A percentile compares a stretch with the other conserved stretches of the same genome.
phyloP scores from a whole-genome alignment of 371 early-diverging fungal species.

The Mortierella sp. region DNA sequence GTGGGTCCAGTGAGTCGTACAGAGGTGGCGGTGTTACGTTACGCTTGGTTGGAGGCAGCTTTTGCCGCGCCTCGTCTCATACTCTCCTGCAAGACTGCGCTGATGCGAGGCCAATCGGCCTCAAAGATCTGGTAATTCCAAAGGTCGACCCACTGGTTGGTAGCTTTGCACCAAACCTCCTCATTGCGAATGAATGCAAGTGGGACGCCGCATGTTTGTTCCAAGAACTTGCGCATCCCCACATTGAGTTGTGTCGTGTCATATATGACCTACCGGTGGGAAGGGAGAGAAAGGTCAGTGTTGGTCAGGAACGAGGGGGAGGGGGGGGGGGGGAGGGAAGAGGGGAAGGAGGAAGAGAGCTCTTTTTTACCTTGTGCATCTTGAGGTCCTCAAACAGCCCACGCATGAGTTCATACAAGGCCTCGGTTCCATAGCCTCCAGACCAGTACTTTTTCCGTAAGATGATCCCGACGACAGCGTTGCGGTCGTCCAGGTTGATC shows the following conservation, averaged over 20 bases:
- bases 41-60: neutral
- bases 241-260: constrained; percentile 42
- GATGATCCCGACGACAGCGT: constrained; percentile 47
- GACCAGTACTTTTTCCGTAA: constrained; percentile 49
- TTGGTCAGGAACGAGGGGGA: too few relatives aligned
- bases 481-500: constrained; percentile 27
- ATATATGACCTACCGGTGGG: constrained; percentile 25
- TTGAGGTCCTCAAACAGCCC: constrained; percentile 49
- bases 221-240: constrained; percentile 50
- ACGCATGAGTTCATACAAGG: constrained; percentile 43
- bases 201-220: constrained; percentile 28
- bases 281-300: neutral
- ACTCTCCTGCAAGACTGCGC: constrained; percentile 17
- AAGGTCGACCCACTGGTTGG: constrained; percentile 30
- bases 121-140: constrained; percentile 45
- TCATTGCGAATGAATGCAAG: constrained; percentile 33
- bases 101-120: constrained; percentile 51
- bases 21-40: too few relatives aligned
- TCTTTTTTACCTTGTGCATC: constrained; percentile 55
- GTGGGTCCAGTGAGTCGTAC: too few relatives aligned
- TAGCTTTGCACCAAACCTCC: constrained; percentile 30
- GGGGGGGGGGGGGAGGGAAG: too few relatives aligned
- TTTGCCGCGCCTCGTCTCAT: constrained; percentile 37
- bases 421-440: constrained; percentile 50
- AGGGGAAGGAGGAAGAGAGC: too few relatives aligned